phyloP scores from a whole-genome alignment of 345 rosid genomes.

The Rhodamnia rubescens region DNA sequence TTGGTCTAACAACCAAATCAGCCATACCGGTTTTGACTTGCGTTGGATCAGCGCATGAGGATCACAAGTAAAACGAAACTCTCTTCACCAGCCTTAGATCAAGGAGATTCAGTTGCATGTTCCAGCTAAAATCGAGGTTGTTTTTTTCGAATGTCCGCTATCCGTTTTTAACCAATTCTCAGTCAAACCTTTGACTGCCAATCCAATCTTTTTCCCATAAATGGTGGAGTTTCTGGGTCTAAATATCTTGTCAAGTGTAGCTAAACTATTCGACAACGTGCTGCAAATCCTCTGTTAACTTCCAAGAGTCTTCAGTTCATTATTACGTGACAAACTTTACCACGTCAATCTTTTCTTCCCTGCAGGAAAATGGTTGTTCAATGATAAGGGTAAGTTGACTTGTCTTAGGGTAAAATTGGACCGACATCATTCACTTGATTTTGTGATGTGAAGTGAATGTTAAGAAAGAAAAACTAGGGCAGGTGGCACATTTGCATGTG shows the following conservation, averaged over 20 bases:
- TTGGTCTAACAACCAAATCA: background rate
- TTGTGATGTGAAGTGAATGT: background rate
- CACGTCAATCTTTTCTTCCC: background rate
- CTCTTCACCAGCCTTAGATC: background rate
- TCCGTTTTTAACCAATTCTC: background rate
- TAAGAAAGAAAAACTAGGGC: background rate
- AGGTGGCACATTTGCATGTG: background rate
- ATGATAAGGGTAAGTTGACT: background rate
- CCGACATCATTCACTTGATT: background rate
- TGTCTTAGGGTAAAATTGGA: background rate
- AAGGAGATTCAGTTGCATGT: background rate
- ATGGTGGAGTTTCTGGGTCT: background rate
- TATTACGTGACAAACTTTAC: background rate
- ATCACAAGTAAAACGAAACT: background rate
- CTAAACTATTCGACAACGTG: background rate
- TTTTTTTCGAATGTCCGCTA: background rate
- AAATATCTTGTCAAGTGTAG: background rate
- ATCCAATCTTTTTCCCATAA: background rate
- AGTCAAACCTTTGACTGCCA: background rate
- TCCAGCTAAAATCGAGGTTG: background rate
- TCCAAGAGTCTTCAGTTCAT: background rate
- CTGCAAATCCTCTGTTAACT: background rate
- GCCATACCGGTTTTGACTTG: background rate
- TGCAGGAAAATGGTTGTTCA: background rate
- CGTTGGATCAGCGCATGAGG: background rate